Evolutionary conservation across 257 asterid species (phyloP), one percentile per base, ranked within the genome.

Genomic region (Solanum corneliomulleri): DNA sequence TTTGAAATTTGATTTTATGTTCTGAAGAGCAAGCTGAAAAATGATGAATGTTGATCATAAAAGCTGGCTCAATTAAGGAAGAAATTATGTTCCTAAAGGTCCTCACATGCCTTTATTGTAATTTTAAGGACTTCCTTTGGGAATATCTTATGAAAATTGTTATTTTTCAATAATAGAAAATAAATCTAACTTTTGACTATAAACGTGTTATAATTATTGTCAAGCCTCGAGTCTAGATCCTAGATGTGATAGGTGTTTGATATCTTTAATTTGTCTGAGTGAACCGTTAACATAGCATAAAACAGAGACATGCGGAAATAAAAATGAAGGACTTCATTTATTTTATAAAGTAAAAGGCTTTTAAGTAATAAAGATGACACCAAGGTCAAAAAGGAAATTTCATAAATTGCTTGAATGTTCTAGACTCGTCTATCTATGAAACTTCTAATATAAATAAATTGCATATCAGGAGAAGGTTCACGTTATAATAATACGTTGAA

Each of bases 251-350:
- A 1, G 66, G 11, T 58, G 4, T 58, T 56, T 3, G 12, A 58
- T 58, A 58, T 20, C 2, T 58, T 20, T 3, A 7, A 58, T 25
- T 60, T 60, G 6, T 25, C 8, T 64, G 33, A 64, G 71, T 8
- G 33, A 64, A n/a, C 2, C 3, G 2, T 64, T 64, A 25, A 64
- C 33, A 64, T 64, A 16, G 71, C 71, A 64, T n/a, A 16, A 64
- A 7, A n/a, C 4, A 64, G 1, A 64, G 4, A n/a, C 18, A 0
- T 16, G 2, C 23, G 2, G 0, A n/a, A 64, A n/a, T 4, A 0
- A 62, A 5, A 7, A 62, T 2, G 33, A 11, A n/a, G 4, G 18
- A 64, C 16, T 64, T 64, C 18, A 18, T 52, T 18, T 52, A 52
- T 52, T 52, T 52, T 52, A 52, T 52, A 18, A 52, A 52, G 7